Percentiles rank a stretch among this genome's conserved stretches.
phyloP scores from a whole-genome alignment of 2,329 filamentous ascomycete genomes.

The Pseudogymnoascus sp. region DNA sequence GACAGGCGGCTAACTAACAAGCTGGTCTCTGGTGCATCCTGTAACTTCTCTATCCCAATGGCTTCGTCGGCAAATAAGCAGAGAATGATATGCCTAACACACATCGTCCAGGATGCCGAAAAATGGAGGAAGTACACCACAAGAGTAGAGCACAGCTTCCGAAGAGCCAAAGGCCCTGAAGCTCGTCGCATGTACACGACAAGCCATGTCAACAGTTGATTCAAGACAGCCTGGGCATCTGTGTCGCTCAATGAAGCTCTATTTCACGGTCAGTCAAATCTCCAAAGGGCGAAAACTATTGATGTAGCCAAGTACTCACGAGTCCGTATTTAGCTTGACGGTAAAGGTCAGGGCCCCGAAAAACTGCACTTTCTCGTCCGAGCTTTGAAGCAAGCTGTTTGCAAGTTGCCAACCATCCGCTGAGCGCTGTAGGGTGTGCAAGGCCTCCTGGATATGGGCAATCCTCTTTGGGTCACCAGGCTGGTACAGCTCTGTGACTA shows the following conservation, averaged over 20 bases:
- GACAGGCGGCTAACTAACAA: conserved; percentile 41
- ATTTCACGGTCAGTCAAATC: background rate
- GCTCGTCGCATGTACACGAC: conserved; percentile 45
- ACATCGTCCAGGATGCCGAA: conserved; percentile 58
- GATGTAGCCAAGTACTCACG: conserved; percentile 39
- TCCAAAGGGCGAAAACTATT: background rate
- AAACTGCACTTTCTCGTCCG: conserved; percentile 73
- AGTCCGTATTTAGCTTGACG: conserved; percentile 89
- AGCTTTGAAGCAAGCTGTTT: conserved; percentile 61
- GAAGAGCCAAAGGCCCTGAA: conserved; percentile 54
- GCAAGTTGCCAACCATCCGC: conserved; percentile 80
- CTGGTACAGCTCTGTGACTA: conserved; percentile 45
- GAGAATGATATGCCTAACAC: conserved; percentile 55
- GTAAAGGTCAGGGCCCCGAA: conserved; percentile 90
- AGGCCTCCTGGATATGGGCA: conserved; percentile 58
- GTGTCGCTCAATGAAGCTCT: conserved; percentile 42
- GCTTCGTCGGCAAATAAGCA: conserved; percentile 46
- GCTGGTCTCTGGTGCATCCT: conserved; percentile 36
- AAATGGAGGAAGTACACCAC: conserved; percentile 70
- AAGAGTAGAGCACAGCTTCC: conserved; percentile 71
- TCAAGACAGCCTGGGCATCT: conserved; percentile 51
- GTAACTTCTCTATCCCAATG: conserved; percentile 42
- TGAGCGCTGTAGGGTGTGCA: conserved; percentile 73
- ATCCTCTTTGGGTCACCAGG: conserved; percentile 36
- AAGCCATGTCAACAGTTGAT: conserved; percentile 57